Base-by-base conservation (phyloP, 2,329 filamentous ascomycete species). In the Aspergillus hortae region DNA sequence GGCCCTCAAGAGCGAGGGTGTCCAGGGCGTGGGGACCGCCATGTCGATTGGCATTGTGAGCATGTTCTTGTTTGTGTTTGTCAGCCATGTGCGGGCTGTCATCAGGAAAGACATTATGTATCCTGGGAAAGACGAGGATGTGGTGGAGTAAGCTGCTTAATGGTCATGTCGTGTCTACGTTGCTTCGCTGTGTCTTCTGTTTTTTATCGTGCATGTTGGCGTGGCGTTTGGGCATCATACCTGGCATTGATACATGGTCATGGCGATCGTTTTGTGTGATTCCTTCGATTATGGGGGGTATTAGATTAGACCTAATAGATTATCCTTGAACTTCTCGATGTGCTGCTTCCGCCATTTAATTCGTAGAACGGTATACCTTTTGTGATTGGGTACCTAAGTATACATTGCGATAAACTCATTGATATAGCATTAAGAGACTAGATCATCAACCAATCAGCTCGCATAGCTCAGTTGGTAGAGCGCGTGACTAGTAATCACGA, bases 71-170 rank as follows among this genome's bases (percentile, higher is more conserved):
- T 74, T 81, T 56, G 77, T 82, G 21, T 72, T 78, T 9, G 65
- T 70, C 17, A 71, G 73, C 40, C 77, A 82, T 60, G 61, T 80
- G 2, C 68, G 73, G 21, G 83, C 81, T 2, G 70, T 86, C 25
- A 64, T 68, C 56, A 72, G 70, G 14, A 71, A 75, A 44, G 75
- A 83, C 45, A 78, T 86, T 15, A 69, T 85, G 58, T 84, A 77
- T 67, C 80, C 80, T 4, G 83, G 82, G 0, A 82, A 78, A 60
- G 83, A 85, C 54, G 82, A 85, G 60, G 83, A 85, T 56, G 75
- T 64, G 10, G 64, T 58, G 5, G 66, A 69, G 1, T 69, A 61
- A 56, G 3, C 23, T 12, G 10, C 40, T 42, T 23, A 11, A 1
- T 11, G 27, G 27, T 30, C 27, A 30, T 30, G 10, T 30, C 11